Evolutionary conservation across 2,329 filamentous ascomycete genomes (phyloP), one percentile per base, ranked within the genome.

Genomic region (Capronia epimyces): DNA sequence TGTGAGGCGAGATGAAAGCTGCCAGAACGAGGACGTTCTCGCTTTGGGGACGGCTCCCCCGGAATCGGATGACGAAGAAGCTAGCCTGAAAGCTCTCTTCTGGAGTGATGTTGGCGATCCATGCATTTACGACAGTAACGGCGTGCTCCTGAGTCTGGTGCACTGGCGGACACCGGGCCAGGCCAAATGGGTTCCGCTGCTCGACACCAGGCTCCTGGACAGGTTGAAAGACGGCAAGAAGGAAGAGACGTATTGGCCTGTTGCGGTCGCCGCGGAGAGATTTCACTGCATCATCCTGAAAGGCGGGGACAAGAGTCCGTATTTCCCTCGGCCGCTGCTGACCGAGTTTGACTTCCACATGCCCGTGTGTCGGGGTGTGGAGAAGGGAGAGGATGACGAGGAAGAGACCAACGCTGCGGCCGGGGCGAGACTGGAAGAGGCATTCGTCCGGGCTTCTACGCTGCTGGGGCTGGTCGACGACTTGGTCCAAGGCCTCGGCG

Each of bases 241-340:
- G 68, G 80, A 86, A 58, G 93, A 98, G 70, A 81, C 77, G 0
- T 98, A 98, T 73, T 98, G 90, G 80, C 93, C 93, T 1, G 88
- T 98, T 25, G 93, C 93, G 1, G 90, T 97, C 1, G 89, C 91
- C 2, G 83, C 90, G 62, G 79, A 86, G 64, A 91, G 86, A 64
- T 98, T 98, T 69, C 91, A 97, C 75, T 98, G 94, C 72, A 96
- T 98, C 70, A 97, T 98, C 62, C 83, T 98, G 65, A 98, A 98
- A 71, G 93, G 93, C 56, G 87, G 86, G 29, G 93, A 98, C 65
- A 81, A 85, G 64, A 88, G 96, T 64, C 90, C 91, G 0, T 96
- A 93, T 72, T 97, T 91, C 71, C 93, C 89, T 9, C 83, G 87
- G 8, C 90, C 89, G 1, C 74, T 96, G 31, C 83, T 98, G 29